Evolutionary conservation across 345 rosid species (phyloP).

Genomic region (Rhizophora apiculata): DNA sequence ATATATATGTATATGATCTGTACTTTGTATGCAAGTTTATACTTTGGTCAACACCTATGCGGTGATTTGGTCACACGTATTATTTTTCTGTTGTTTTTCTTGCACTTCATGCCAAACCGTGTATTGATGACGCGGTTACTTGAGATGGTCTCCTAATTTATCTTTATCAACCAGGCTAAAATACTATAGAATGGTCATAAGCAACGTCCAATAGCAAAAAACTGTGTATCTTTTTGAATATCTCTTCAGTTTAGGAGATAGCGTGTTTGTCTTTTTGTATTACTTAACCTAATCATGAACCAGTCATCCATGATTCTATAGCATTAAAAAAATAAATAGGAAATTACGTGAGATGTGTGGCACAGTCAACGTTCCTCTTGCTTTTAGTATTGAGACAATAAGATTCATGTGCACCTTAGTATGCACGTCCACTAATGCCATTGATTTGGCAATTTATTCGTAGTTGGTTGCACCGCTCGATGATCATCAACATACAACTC

Average conservation of each 20-base stretch:
- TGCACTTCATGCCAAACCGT: conserved; percentile 35
- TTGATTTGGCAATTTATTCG: conserved; percentile 19
- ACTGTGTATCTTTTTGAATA: not conserved
- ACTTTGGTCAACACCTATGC: conserved; percentile 40
- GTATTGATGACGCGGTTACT: conserved; percentile 18
- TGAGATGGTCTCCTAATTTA: conserved; percentile 23
- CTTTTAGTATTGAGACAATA: conserved; percentile 8
- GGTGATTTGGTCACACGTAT: conserved; percentile 11
- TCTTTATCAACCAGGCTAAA: not conserved
- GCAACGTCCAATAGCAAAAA: not conserved
- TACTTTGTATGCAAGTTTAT: conserved; percentile 2
- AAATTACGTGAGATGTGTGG: conserved; percentile 15
- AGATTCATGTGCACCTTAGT: not conserved
- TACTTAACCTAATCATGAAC: conserved; percentile 24
- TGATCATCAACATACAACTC: not conserved
- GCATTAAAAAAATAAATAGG: conserved; percentile 21
- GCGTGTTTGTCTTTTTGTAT: not conserved
- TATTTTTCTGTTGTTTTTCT: conserved; percentile 14
- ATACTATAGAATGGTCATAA: not conserved
- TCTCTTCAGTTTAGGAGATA: not conserved
- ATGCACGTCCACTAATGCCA: conserved; percentile 32
- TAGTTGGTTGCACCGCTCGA: conserved; percentile 4
- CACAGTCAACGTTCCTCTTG: conserved; percentile 32
- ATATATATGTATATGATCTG: not conserved
- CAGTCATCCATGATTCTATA: conserved; percentile 5